Evolutionary conservation across 1,284 basidiomycete genomes (phyloP), one percentile per base, ranked within the genome.

Genomic region (Coriolopsis trogii): DNA sequence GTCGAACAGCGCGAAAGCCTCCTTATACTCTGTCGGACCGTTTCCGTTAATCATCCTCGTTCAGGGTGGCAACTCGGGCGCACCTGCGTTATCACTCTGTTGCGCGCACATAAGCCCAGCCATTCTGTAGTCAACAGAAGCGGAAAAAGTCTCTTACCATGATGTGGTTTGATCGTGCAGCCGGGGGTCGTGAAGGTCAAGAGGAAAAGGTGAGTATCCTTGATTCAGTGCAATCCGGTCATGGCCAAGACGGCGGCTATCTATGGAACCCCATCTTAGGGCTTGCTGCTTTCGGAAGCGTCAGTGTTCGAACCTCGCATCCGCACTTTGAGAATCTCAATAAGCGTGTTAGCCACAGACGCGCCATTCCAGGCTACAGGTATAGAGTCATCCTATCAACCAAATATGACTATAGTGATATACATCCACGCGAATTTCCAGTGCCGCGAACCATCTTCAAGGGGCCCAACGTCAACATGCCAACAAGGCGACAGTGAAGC

Each of bases 1-100:
- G 78, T 99, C 96, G 70, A 98, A 98, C 23, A 99, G 87, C 28
- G 95, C 94, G 67, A 98, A 98, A 5, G 95, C 95, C 73, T 98
- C 95, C 66, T 93, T 93, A 81, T 94, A 95, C 73, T 95, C 93
- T 91, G 75, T 20, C 20, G n/a, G n/a, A 18, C 33, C 20, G n/a
- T 16, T n/a, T 34, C 33, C n/a, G n/a, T 34, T 34, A n/a, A 8
- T 30, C 10, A 18, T 6, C 20, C n/a, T n/a, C 33, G 33, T 16
- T 7, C n/a, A 4, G 33, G 40, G 38, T 40, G 36, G 24, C 37
- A 21, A 41, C 20, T 43, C 41, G 26, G 36, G 36, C 43, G 38
- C 55, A 82, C 82, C 82, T 73, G 83, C 81, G 74, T 85, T 85
- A 63, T 85, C 82, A 65, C 81, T 84, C 83, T 85, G 23, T 20